Evolutionary conservation across 768 basidiomycete genomes (phyloP).

Genomic region (Mycena kentingensis): DNA sequence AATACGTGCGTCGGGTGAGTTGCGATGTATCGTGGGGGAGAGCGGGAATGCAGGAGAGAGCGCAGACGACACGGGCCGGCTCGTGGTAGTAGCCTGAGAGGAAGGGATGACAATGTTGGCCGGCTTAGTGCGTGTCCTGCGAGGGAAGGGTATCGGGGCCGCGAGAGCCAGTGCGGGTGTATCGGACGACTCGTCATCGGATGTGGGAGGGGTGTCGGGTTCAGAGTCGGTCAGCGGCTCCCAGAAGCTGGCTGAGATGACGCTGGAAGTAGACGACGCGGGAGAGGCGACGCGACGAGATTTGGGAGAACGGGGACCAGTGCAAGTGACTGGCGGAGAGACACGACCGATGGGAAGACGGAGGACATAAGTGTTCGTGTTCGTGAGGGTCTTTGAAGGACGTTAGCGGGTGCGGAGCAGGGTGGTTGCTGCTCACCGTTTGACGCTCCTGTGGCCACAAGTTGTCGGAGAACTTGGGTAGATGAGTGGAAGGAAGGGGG

Average conservation of each 20-base stretch:
- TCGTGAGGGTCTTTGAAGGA: not conserved
- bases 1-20: conserved; percentile 38
- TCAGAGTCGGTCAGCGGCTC: conserved; percentile 1
- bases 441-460: not conserved
- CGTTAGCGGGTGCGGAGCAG: conserved; percentile 4
- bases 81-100: conserved; percentile 19
- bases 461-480: not conserved
- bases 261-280: conserved; percentile 13
- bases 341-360: conserved; percentile 11
- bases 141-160: conserved; percentile 4
- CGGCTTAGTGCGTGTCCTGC: conserved; percentile 20
- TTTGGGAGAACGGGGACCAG: conserved; percentile 14
- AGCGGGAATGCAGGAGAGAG: conserved; percentile 22
- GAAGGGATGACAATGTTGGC: conserved; percentile 16
- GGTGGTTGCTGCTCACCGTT: too few relatives aligned
- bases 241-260: conserved; percentile 15
- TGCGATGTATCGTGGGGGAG: conserved; percentile 27
- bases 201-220: not conserved
- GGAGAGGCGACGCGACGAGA: conserved; percentile 20
- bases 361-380: conserved; percentile 6
- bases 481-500: not conserved
- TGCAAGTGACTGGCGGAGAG: not conserved
- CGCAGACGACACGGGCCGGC: conserved; percentile 13
- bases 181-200: conserved; percentile 6
- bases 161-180: conserved; percentile 12